Percentiles rank a stretch among this genome's conserved stretches.
These are phyloP conservation scores for Lepidium didymum DNA, from an alignment of 345 rosid genomes.

Conservation along the genomic window DNA sequence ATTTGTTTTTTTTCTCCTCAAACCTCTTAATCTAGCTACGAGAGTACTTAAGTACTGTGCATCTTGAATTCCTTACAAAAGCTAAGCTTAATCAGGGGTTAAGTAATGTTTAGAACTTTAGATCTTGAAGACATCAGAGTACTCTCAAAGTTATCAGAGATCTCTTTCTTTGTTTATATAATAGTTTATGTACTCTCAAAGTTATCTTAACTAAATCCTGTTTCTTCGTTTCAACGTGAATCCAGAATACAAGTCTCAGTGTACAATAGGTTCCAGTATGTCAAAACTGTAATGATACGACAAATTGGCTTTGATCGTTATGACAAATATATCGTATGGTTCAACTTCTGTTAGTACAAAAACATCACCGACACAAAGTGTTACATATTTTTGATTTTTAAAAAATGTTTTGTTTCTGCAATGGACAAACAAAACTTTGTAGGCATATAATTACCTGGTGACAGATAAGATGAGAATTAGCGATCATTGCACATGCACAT, in stretches of 20 bases:
- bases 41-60: too few species aligned
- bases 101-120: too few species aligned
- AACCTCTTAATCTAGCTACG: too few species aligned
- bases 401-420: neutral
- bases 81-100: too few species aligned
- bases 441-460: conserved; percentile 15
- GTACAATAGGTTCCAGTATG: neutral
- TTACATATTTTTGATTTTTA: neutral
- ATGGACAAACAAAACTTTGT: conserved; percentile 19
- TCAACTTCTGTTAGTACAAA: conserved; percentile 1
- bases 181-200: too few species aligned
- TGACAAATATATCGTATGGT: neutral
- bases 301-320: neutral
- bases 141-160: too few species aligned
- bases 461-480: conserved; percentile 19
- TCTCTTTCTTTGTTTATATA: too few species aligned
- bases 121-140: too few species aligned
- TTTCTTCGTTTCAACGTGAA: neutral
- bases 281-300: neutral
- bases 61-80: too few species aligned
- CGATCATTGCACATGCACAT: conserved; percentile 23
- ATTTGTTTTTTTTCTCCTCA: too few species aligned
- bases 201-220: too few species aligned
- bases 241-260: neutral
- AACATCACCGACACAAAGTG: conserved; percentile 16